These are phyloP conservation scores for Plectranthus barbatus DNA, from an alignment of 257 asterid species.

Conservation along the genomic window DNA sequence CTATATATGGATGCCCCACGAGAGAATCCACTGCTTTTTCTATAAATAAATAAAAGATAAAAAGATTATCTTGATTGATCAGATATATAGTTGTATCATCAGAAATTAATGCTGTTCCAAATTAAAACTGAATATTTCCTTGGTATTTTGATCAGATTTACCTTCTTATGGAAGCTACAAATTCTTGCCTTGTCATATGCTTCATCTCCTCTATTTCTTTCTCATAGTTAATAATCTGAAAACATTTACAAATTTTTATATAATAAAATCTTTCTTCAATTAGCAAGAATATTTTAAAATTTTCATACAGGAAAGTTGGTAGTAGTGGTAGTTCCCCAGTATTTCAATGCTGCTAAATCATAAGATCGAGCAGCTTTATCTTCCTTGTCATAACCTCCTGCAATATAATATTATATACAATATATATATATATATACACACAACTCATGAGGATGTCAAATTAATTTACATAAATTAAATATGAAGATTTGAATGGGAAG, in stretches of 20 bases:
- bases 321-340: constrained; percentile 96
- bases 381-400: constrained; percentile 96
- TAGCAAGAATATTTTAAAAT: too few species aligned
- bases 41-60: constrained; percentile 2
- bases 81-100: not conserved
- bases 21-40: constrained; percentile 93
- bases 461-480: constrained; percentile 23
- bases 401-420: not conserved
- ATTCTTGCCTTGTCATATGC: constrained; percentile 91
- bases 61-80: not conserved
- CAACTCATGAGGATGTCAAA: too few species aligned
- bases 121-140: too few species aligned
- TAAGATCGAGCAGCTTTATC: constrained; percentile 96
- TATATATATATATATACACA: not conserved
- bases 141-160: not conserved
- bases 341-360: constrained; percentile 83
- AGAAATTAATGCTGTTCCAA: not conserved
- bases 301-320: constrained; percentile 71
- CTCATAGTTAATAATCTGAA: constrained; percentile 80
- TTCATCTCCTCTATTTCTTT: constrained; percentile 92
- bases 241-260: not conserved
- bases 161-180: constrained; percentile 94
- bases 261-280: too few species aligned
- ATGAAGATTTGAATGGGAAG: not conserved
- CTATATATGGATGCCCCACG: constrained; percentile 89